Base-by-base conservation (phyloP, 139 green algal species). In the Coelastrella sp. region DNA sequence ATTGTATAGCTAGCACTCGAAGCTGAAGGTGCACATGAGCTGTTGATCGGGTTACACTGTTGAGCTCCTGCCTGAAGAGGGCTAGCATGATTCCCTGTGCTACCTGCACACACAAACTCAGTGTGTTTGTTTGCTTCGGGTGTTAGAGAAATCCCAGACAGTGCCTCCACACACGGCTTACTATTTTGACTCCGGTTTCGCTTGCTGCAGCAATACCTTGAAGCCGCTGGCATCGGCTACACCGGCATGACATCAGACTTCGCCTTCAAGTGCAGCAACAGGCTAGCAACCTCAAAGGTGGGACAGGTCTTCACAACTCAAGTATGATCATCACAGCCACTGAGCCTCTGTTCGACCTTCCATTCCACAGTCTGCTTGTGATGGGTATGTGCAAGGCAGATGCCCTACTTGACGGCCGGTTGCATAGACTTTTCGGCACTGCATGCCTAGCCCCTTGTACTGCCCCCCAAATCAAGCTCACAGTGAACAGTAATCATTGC, bases 141-240 rank as follows among this genome's bases (percentile, higher is more conserved):
- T 78, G 32, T 47, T 1, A 47, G 32, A 47, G 32, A 47, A 47
- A 2, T 47, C 32, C 32, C 32, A 47, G 32, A 47, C 32, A 47
- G 32, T 47, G 32, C 32, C 73, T 0, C 13, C 73, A 71, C 11
- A n/a, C n/a, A 19, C 11, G 61, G 61, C 61, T 71, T 13, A 71
- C 11, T 10, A 10, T 3, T 71, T 71, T 71, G 11, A 19, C 61
- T 19, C 11, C 11, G 8, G 61, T 13, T 71, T 71, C 10, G 16
- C 22, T 32, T 79, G 65, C 83, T 80, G 83, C 83, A 88, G 83
- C 83, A 88, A 88, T 5, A 80, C 4, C 19, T 88, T 66, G 83
- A 88, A 54, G 66, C 5, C 14, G 83, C 83, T 75, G 83, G 47
- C 5, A 13, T 88, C 7, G 20, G 47, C 54, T 88, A 77, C 68